These are phyloP conservation scores for Fusarium incarnatum DNA, from an alignment of 2,329 filamentous ascomycete genomes.

Conservation along the genomic window DNA sequence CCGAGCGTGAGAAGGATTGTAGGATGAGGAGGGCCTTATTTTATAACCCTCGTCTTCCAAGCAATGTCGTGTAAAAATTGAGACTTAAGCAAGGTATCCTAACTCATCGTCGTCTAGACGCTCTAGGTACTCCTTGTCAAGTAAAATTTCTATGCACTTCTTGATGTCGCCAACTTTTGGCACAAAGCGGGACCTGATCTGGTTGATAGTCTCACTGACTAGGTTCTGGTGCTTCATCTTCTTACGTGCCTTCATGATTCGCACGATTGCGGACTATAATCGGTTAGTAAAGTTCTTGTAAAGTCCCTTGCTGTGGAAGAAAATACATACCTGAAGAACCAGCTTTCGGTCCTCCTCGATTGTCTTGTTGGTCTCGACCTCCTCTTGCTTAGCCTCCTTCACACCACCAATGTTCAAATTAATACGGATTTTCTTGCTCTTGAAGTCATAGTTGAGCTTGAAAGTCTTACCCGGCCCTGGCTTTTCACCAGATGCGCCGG, in stretches of 20 bases:
- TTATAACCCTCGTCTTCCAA: background rate
- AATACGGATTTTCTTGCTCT: conserved; percentile 97
- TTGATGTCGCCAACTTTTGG: conserved; percentile 97
- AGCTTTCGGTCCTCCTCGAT: conserved; percentile 98
- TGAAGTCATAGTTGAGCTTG: conserved; percentile 92
- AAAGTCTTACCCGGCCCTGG: conserved; percentile 83
- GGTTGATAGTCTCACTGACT: conserved; percentile 93
- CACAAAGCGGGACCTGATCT: conserved; percentile 92
- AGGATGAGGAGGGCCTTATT: background rate
- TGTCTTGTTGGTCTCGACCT: conserved; percentile 98
- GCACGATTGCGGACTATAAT: conserved; percentile 90
- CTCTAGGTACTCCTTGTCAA: conserved; percentile 99
- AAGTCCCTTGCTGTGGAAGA: background rate
- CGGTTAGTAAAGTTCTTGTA: conserved; percentile 43
- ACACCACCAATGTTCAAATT: conserved; percentile 96
- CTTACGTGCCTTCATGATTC: conserved; percentile 99
- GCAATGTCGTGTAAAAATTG: background rate
- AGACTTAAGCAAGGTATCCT: conserved; percentile 84
- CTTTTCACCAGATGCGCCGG: conserved; percentile 76
- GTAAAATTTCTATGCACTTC: conserved; percentile 98
- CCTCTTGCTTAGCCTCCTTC: conserved; percentile 95
- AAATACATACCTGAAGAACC: conserved; percentile 83
- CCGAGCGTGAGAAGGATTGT: conserved; percentile 2
- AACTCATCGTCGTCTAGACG: conserved; percentile 94
- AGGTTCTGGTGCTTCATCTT: conserved; percentile 97